Percentiles rank a stretch among this genome's conserved stretches.
Evolutionary conservation across 306 rosid genomes (phyloP).

Genomic region (Dalbergia cochinchinensis): DNA sequence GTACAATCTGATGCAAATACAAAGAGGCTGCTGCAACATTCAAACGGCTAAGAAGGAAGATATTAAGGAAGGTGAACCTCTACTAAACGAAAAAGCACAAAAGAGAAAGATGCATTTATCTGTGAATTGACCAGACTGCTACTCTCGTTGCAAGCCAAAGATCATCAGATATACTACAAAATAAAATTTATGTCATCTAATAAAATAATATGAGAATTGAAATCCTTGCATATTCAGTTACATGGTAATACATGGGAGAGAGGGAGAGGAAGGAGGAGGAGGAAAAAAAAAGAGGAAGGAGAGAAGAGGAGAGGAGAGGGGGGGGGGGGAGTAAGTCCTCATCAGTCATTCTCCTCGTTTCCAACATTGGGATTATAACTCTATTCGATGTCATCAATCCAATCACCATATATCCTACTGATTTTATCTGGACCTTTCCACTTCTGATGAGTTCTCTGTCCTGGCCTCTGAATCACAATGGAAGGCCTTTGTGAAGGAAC

Average conservation of each 20-base stretch:
- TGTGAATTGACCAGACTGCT: conserved; percentile 34
- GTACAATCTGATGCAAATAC: conserved; percentile 22
- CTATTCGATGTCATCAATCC: conserved; percentile 95
- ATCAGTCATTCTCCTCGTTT: conserved; percentile 15
- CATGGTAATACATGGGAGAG: background rate
- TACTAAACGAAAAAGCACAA: conserved; percentile 29
- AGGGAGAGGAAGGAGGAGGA: too few relatives aligned
- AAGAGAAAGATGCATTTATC: background rate
- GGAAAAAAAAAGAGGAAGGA: too few relatives aligned
- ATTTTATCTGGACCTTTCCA: conserved; percentile 99
- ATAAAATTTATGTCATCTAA: background rate
- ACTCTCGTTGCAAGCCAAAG: conserved; percentile 37
- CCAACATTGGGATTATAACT: conserved; percentile 26
- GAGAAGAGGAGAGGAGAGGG: too few relatives aligned
- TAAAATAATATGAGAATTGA: conserved; percentile 44
- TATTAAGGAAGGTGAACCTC: conserved; percentile 3
- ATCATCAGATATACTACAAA: conserved; percentile 24
- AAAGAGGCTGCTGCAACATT: conserved; percentile 26
- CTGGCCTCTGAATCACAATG: conserved; percentile 80
- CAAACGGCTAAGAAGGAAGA: conserved; percentile 7
- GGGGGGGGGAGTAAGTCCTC: conserved; percentile 18
- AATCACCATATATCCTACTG: conserved; percentile 97
- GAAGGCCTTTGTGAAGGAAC: conserved; percentile 86
- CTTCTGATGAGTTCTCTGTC: conserved; percentile 90
- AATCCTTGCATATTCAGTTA: conserved; percentile 46